These are phyloP conservation scores for Salvia miltiorrhiza DNA, from an alignment of 257 asterid species.

Conservation along the genomic window DNA sequence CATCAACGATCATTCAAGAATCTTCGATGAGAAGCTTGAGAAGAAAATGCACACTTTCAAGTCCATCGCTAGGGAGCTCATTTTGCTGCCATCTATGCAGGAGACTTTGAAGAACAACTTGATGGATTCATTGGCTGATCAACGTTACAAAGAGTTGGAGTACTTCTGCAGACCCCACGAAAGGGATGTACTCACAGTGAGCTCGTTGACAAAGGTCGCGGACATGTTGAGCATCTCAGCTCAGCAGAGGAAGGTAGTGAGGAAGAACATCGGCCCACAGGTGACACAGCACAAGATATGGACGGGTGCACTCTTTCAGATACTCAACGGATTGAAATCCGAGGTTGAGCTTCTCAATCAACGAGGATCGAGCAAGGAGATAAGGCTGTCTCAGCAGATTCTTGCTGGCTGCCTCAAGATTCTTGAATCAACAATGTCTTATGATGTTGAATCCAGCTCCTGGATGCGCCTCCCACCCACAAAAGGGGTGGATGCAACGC, in stretches of 20 bases:
- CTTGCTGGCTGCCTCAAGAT: conserved; percentile 47
- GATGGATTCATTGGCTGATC: conserved; percentile 26
- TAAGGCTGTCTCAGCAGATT: conserved; percentile 58
- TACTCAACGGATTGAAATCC: conserved; percentile 52
- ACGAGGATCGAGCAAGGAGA: conserved; percentile 34
- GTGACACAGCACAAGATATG: conserved; percentile 73
- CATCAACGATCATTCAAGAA: conserved; percentile 44
- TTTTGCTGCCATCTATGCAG: conserved; percentile 57
- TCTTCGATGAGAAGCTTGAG: conserved; percentile 49
- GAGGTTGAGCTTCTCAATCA: conserved; percentile 39
- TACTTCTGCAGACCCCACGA: conserved; percentile 46
- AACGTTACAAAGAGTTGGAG: conserved; percentile 12
- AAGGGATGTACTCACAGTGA: conserved; percentile 41
- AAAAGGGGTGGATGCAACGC: conserved; percentile 26
- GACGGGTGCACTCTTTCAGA: conserved; percentile 56
- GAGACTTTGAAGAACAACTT: conserved; percentile 45
- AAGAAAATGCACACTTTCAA: conserved; percentile 50
- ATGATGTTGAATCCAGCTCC: conserved; percentile 66
- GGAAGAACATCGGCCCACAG: conserved; percentile 65
- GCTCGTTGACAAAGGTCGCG: conserved; percentile 57
- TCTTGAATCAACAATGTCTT: conserved; percentile 45
- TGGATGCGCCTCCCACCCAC: conserved; percentile 86
- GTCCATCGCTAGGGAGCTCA: conserved; percentile 48
- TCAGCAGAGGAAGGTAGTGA: conserved; percentile 70
- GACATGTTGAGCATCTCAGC: conserved; percentile 61